Percentiles rank a stretch among this genome's conserved stretches.
Conservation (phyloP, 345 rosid genomes). For the Rhizophora apiculata region DNA sequence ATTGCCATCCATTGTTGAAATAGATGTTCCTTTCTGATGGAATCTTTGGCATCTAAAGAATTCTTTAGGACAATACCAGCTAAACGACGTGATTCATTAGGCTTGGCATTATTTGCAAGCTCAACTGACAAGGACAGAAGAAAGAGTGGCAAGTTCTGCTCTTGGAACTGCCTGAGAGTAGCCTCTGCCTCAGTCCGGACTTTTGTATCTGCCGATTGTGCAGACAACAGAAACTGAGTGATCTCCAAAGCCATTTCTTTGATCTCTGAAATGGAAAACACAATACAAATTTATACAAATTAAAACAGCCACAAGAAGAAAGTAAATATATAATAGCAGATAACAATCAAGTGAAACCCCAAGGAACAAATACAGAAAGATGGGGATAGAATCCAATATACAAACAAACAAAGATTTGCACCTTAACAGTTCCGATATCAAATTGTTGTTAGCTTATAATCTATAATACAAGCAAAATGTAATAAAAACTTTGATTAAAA, state of each 20-base stretch:
- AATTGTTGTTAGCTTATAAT: no score
- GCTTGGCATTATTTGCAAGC: slow-evolving; percentile 80
- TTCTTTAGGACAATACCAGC: slow-evolving; percentile 97
- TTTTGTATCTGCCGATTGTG: slow-evolving; percentile 75
- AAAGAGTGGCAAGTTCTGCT: slow-evolving; percentile 68
- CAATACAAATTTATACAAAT: neutral
- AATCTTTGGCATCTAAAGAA: slow-evolving; percentile 88
- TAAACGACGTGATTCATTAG: slow-evolving; percentile 74
- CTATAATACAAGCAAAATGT: no score
- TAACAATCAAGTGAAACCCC: neutral
- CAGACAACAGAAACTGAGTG: slow-evolving; percentile 73
- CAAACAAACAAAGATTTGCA: neutral
- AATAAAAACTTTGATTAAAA: no score
- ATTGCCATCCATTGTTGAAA: slow-evolving; percentile 82
- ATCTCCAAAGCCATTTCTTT: slow-evolving; percentile 79
- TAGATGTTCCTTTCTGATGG: slow-evolving; percentile 56
- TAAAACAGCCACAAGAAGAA: neutral
- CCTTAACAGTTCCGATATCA: no score
- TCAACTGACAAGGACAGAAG: slow-evolving; percentile 73
- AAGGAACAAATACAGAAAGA: neutral
- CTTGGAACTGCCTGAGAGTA: slow-evolving; percentile 70
- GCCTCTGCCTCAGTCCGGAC: slow-evolving; percentile 78
- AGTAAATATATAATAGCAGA: neutral
- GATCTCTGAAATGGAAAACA: slow-evolving; percentile 26
- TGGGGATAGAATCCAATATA: neutral